Percentiles rank a stretch among this genome's conserved stretches.
phyloP scores from a whole-genome alignment of 23 red algal species.

The Cyanidium caldarium region DNA sequence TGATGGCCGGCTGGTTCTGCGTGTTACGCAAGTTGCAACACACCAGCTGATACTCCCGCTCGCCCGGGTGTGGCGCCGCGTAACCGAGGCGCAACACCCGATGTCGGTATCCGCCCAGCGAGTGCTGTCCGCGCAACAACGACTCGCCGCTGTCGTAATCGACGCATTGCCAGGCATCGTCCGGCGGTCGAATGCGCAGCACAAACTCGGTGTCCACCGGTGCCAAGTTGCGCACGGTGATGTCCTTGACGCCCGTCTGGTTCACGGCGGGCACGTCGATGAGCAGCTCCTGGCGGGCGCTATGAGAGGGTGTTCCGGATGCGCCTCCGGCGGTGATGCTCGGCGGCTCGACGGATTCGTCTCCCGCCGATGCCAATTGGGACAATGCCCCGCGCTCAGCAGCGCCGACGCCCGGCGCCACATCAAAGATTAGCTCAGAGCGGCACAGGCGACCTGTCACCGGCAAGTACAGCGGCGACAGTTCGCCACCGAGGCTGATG shows the following conservation, averaged over 20 bases:
- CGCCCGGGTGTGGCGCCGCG: background rate
- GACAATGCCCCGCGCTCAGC: too few relatives aligned
- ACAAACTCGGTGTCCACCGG: background rate
- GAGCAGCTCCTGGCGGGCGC: background rate
- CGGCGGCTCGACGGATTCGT: too few relatives aligned
- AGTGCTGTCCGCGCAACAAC: background rate
- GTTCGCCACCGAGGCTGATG: too few relatives aligned
- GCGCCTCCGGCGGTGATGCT: too few relatives aligned
- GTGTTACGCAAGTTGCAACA: background rate
- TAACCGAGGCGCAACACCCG: background rate
- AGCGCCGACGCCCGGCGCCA: too few relatives aligned
- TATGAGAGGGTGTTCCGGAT: too few relatives aligned
- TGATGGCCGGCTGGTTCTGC: background rate
- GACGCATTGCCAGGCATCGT: background rate
- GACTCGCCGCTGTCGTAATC: background rate
- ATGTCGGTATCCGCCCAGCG: background rate
- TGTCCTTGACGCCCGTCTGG: background rate
- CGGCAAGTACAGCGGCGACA: too few relatives aligned
- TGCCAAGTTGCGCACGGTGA: background rate
- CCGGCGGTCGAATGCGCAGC: background rate
- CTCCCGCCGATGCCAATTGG: too few relatives aligned
- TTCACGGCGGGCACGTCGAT: background rate
- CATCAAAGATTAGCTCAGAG: too few relatives aligned
- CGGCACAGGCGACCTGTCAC: too few relatives aligned
- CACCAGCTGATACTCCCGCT: background rate